phyloP scores from a whole-genome alignment of 257 asterid species.

The Apocynum venetum region DNA sequence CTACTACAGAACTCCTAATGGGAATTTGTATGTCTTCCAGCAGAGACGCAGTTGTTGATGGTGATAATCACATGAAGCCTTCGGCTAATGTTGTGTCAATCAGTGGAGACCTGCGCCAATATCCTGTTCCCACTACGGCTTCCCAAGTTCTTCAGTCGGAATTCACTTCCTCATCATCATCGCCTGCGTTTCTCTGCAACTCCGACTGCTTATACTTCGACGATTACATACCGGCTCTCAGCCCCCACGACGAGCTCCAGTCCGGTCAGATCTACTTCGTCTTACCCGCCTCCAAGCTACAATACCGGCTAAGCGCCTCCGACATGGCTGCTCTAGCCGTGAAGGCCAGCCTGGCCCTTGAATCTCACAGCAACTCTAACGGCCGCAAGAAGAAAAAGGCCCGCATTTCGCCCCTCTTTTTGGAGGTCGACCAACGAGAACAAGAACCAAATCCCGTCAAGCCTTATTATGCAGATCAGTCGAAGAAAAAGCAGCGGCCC shows the following conservation, averaged over 20 bases:
- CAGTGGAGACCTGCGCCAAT: slow-evolving; percentile 46
- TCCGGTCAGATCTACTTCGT: slow-evolving; percentile 58
- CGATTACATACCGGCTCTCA: slow-evolving; percentile 49
- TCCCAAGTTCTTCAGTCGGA: slow-evolving; percentile 40
- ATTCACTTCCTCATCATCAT: not conserved
- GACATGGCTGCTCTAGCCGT: slow-evolving; percentile 83
- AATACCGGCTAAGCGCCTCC: slow-evolving; percentile 47
- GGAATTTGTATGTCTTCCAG: slow-evolving; percentile 44
- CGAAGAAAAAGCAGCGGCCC: slow-evolving; percentile 8
- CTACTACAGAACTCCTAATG: slow-evolving; percentile 19
- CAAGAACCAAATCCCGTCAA: not conserved
- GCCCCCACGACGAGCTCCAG: slow-evolving; percentile 32
- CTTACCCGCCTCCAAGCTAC: slow-evolving; percentile 43
- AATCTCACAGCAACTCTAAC: slow-evolving; percentile 18
- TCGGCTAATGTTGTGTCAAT: slow-evolving; percentile 39
- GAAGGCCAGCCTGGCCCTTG: slow-evolving; percentile 62
- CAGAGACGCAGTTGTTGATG: slow-evolving; percentile 11
- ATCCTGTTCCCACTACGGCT: slow-evolving; percentile 37
- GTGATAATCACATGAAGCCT: slow-evolving; percentile 1
- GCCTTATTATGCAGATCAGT: not conserved
- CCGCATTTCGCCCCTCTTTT: slow-evolving; percentile 39
- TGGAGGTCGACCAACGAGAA: slow-evolving; percentile 16
- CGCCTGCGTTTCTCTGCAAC: slow-evolving; percentile 44
- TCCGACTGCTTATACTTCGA: slow-evolving; percentile 59
- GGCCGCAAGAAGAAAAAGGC: slow-evolving; percentile 33